Percentiles rank a stretch among this genome's conserved stretches.
Conservation (phyloP, 192 early-diverging fungal genomes). For the Phlyctochytrium arcticum region DNA sequence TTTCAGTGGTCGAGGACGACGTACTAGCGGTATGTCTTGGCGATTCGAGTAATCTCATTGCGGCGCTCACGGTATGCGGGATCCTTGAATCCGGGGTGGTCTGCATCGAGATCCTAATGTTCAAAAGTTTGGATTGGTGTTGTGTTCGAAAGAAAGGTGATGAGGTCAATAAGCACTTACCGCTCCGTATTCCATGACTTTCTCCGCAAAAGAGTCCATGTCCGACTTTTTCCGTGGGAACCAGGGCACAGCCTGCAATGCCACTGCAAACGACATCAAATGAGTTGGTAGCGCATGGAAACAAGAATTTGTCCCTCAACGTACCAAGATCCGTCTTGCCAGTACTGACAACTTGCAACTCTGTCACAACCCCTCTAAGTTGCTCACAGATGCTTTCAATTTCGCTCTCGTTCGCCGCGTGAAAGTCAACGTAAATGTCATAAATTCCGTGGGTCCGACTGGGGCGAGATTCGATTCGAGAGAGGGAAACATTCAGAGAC, state of each 20-base stretch:
- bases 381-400: constrained; percentile 57
- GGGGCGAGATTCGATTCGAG: constrained; percentile 93
- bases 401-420: constrained; percentile 56
- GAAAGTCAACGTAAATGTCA: constrained; percentile 93
- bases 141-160: too few species aligned
- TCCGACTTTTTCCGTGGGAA: constrained; percentile 92
- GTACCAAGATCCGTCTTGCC: constrained; percentile 40
- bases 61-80: constrained; percentile 78
- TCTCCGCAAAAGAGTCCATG: constrained; percentile 87
- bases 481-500: constrained; percentile 71
- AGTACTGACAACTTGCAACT: constrained; percentile 62
- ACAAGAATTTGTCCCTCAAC: not conserved
- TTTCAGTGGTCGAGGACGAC: not conserved
- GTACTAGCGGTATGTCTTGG: constrained; percentile 65
- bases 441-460: constrained; percentile 78
- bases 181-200: constrained; percentile 89
- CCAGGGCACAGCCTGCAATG: constrained; percentile 68
- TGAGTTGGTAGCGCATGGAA: not conserved
- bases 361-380: constrained; percentile 64
- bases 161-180: constrained; percentile 6
- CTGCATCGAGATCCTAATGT: constrained; percentile 54
- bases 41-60: constrained; percentile 76
- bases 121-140: not conserved
- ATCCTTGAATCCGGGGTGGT: constrained; percentile 93
- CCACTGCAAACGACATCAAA: not conserved